A percentile compares a stretch with the other conserved stretches of the same genome.
These are phyloP conservation scores for Aspergillus fumigatus DNA, from an alignment of 2,329 filamentous ascomycete species.

Conservation along the genomic window DNA sequence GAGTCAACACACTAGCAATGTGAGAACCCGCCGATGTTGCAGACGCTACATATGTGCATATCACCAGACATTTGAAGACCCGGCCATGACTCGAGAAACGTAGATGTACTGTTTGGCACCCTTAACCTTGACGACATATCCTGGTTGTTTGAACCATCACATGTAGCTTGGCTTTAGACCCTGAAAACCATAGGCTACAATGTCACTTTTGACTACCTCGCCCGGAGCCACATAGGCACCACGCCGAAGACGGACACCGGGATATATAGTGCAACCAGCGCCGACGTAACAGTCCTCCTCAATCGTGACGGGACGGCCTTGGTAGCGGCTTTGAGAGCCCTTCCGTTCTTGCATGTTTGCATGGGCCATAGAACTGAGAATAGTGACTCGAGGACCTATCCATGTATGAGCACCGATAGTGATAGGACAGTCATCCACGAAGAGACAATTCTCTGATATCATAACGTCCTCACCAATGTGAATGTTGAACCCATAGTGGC, in stretches of 20 bases:
- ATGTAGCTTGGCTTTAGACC: constrained; percentile 40
- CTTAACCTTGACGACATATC: not conserved
- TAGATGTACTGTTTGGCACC: not conserved
- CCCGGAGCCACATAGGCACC: constrained; percentile 44
- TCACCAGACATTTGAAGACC: not conserved
- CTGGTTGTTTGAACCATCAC: constrained; percentile 17
- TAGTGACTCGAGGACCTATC: constrained; percentile 80
- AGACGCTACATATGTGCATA: not conserved
- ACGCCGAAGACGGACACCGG: constrained; percentile 40
- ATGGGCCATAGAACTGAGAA: constrained; percentile 70
- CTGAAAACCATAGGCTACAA: constrained; percentile 40
- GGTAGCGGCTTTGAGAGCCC: constrained; percentile 67
- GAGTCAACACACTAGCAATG: not conserved
- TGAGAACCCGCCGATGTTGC: not conserved
- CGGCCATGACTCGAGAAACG: too few relatives aligned
- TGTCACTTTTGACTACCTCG: constrained; percentile 41
- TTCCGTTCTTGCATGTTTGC: constrained; percentile 69
- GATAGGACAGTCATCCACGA: constrained; percentile 82
- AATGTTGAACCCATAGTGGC: constrained; percentile 96
- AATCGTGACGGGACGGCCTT: constrained; percentile 69
- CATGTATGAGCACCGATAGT: constrained; percentile 66
- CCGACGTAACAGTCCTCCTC: constrained; percentile 68
- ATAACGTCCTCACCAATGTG: constrained; percentile 78
- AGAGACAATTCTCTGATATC: constrained; percentile 76
- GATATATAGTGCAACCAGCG: constrained; percentile 55